Conservation (phyloP, 345 rosid species). For the Citrus reticulata region DNA sequence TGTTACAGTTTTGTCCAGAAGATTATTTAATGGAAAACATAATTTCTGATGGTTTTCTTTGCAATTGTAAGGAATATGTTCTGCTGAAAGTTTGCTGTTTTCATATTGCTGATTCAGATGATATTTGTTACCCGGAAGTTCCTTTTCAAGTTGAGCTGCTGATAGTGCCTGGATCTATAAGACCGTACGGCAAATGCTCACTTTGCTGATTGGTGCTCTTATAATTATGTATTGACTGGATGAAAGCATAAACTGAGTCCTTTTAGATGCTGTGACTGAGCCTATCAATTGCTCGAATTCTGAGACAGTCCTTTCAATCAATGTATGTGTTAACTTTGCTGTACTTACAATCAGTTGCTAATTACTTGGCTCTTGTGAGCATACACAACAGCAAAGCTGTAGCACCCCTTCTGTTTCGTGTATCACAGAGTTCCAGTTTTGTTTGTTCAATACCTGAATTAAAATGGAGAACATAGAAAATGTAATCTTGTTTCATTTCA, state of each 20-base stretch:
- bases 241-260: neutral
- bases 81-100: neutral
- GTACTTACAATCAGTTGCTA: neutral
- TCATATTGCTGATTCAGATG: constrained; percentile 1
- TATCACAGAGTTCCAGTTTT: neutral
- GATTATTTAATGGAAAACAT: neutral
- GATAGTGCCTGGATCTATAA: neutral
- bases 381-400: neutral
- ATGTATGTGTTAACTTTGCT: neutral
- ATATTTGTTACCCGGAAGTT: neutral
- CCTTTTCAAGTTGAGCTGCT: neutral
- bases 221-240: neutral
- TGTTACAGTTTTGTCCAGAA: neutral
- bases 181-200: neutral
- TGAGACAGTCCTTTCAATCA: neutral
- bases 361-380: neutral
- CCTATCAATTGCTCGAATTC: constrained; percentile 1
- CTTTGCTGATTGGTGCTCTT: neutral
- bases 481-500: neutral
- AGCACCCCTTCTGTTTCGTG: neutral
- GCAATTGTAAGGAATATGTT: neutral
- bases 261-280: neutral
- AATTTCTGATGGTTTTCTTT: neutral
- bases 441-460: neutral
- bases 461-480: neutral